A percentile compares a stretch with the other conserved stretches of the same genome.
These are phyloP conservation scores for Apiotrichum porosum DNA, from an alignment of 1,284 basidiomycete genomes.

Conservation along the genomic window DNA sequence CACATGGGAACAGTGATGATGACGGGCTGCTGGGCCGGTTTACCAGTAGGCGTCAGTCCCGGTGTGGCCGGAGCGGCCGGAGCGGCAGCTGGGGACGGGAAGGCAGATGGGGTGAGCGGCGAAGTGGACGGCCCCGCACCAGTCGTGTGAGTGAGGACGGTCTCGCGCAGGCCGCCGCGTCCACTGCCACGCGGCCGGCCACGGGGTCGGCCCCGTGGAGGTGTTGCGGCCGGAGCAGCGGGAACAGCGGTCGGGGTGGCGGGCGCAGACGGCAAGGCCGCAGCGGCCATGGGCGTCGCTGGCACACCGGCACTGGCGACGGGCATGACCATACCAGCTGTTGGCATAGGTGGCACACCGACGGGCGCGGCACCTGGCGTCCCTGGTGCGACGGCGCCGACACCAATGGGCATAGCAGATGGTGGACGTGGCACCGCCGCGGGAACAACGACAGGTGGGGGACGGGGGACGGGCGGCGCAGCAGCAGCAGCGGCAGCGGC, in stretches of 20 bases:
- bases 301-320: too few species aligned
- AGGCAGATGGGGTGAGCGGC: background rate
- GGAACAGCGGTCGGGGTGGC: too few species aligned
- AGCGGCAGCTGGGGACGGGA: background rate
- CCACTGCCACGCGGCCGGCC: conserved; percentile 15
- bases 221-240: background rate
- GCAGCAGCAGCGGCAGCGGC: background rate
- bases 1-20: conserved; percentile 20
- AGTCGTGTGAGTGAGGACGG: conserved; percentile 1
- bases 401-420: too few species aligned
- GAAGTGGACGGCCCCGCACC: background rate
- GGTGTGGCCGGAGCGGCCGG: background rate
- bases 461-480: too few species aligned
- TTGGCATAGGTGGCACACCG: too few species aligned
- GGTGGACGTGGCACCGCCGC: too few species aligned
- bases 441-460: too few species aligned
- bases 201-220: conserved; percentile 13
- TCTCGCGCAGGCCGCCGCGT: conserved; percentile 10
- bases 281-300: too few species aligned
- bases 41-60: background rate
- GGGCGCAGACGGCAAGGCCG: too few species aligned
- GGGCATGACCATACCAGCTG: too few species aligned
- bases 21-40: conserved; percentile 9
- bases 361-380: too few species aligned
- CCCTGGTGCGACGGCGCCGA: too few species aligned